These are phyloP conservation scores for Colletotrichum sp. DNA, from an alignment of 2,329 filamentous ascomycete species.

Conservation along the genomic window DNA sequence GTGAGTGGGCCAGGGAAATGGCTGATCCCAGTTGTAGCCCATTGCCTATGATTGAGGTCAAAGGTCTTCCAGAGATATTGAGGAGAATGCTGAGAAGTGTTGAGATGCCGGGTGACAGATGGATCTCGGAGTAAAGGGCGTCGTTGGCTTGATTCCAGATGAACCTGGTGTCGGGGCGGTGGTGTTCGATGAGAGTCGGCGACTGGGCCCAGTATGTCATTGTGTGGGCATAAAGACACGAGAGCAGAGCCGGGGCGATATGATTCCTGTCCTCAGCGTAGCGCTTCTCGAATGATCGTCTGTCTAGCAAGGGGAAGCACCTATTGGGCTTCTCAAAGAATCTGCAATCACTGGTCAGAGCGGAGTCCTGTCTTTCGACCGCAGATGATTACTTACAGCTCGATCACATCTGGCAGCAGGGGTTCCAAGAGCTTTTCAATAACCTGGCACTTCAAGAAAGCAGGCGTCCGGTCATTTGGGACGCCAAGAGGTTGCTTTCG, in stretches of 20 bases:
- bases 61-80: slow-evolving; percentile 64
- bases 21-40: slow-evolving; percentile 54
- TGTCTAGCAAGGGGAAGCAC: slow-evolving; percentile 68
- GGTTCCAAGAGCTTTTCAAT: slow-evolving; percentile 66
- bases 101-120: slow-evolving; percentile 62
- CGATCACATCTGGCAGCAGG: slow-evolving; percentile 54
- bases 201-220: slow-evolving; percentile 63
- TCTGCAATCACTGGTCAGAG: slow-evolving; percentile 30
- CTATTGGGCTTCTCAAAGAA: slow-evolving; percentile 62
- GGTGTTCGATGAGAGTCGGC: slow-evolving; percentile 45
- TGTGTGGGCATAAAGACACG: slow-evolving; percentile 62
- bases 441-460: slow-evolving; percentile 55
- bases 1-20: slow-evolving; percentile 56
- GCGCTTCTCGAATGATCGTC: slow-evolving; percentile 54
- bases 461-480: slow-evolving; percentile 37
- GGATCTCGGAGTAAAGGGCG: slow-evolving; percentile 64
- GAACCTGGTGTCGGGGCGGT: slow-evolving; percentile 62
- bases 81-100: slow-evolving; percentile 63
- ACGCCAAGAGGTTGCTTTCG: slow-evolving; percentile 51
- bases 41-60: slow-evolving; percentile 65
- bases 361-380: too few species aligned
- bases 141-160: slow-evolving; percentile 68
- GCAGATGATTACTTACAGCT: slow-evolving; percentile 39
- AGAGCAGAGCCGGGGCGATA: slow-evolving; percentile 61
- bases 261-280: slow-evolving; percentile 49